These are phyloP conservation scores for Fusarium phyllophilum DNA, from an alignment of 2,329 filamentous ascomycete species.

Conservation along the genomic window DNA sequence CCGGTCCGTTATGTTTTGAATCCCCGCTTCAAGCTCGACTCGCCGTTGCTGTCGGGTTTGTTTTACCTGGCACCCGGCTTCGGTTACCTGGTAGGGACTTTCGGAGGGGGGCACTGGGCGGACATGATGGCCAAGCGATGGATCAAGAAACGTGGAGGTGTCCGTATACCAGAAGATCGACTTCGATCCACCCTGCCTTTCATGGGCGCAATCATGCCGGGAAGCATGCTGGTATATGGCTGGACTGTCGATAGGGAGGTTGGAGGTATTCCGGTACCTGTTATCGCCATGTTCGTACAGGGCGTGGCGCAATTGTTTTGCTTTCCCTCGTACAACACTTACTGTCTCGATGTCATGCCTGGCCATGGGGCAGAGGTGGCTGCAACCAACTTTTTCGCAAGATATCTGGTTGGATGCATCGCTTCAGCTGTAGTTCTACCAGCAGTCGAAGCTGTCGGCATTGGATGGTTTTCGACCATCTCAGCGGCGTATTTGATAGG, in stretches of 20 bases:
- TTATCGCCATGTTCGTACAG: slow-evolving; percentile 79
- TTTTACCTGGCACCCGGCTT: slow-evolving; percentile 80
- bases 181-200: slow-evolving; percentile 68
- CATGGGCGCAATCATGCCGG: slow-evolving; percentile 66
- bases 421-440: slow-evolving; percentile 79
- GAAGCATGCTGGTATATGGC: slow-evolving; percentile 71
- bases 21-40: slow-evolving; percentile 74
- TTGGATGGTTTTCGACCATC: slow-evolving; percentile 85
- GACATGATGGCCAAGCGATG: slow-evolving; percentile 73
- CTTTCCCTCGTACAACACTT: slow-evolving; percentile 80
- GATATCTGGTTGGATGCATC: slow-evolving; percentile 78
- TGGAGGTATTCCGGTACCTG: slow-evolving; percentile 68
- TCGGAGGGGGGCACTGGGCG: slow-evolving; percentile 77
- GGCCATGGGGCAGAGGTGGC: slow-evolving; percentile 76
- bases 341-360: slow-evolving; percentile 84
- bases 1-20: slow-evolving; percentile 79
- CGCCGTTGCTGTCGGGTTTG: slow-evolving; percentile 73
- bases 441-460: slow-evolving; percentile 76
- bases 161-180: slow-evolving; percentile 74
- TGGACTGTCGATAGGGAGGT: slow-evolving; percentile 61
- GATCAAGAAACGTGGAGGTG: slow-evolving; percentile 66
- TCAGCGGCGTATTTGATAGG: slow-evolving; percentile 51
- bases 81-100: slow-evolving; percentile 75
- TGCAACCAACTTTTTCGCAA: slow-evolving; percentile 81
- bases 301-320: slow-evolving; percentile 80